A percentile compares a stretch with the other conserved stretches of the same genome.
These are phyloP conservation scores for Paracoccidioides lutzii DNA, from an alignment of 2,329 filamentous ascomycete species.

Conservation along the genomic window DNA sequence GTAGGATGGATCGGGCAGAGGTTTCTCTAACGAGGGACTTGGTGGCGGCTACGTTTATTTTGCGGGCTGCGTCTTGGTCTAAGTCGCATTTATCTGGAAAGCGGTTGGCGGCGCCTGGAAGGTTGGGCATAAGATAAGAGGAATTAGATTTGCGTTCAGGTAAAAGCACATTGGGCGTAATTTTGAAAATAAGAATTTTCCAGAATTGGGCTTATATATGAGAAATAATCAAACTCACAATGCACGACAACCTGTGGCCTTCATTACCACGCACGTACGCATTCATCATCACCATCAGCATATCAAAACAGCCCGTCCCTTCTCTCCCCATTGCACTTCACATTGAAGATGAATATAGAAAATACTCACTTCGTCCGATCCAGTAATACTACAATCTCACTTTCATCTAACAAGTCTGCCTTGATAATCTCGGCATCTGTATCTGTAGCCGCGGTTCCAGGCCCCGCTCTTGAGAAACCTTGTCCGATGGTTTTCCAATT, in stretches of 20 bases:
- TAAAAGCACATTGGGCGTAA: too few relatives aligned
- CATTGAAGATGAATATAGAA: neutral
- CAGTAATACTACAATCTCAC: slow-evolving; percentile 35
- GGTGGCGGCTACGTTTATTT: slow-evolving; percentile 63
- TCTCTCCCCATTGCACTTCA: neutral
- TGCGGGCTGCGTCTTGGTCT: slow-evolving; percentile 60
- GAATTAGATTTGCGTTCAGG: neutral
- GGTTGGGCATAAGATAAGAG: slow-evolving; percentile 1
- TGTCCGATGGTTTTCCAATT: slow-evolving; percentile 62
- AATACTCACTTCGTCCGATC: slow-evolving; percentile 39
- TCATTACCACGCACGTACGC: neutral
- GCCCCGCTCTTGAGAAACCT: slow-evolving; percentile 54
- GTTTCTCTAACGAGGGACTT: slow-evolving; percentile 53
- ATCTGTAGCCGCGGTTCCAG: slow-evolving; percentile 39
- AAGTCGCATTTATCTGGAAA: slow-evolving; percentile 76
- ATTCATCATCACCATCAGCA: neutral
- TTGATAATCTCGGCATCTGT: slow-evolving; percentile 41
- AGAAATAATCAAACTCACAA: slow-evolving; percentile 42
- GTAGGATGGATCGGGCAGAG: slow-evolving; percentile 37
- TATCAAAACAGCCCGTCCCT: neutral
- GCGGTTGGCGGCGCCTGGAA: slow-evolving; percentile 66
- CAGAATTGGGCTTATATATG: neutral
- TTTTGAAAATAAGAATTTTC: neutral
- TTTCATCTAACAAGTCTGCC: slow-evolving; percentile 37
- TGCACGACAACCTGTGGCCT: slow-evolving; percentile 70